Percentiles rank a stretch among this genome's conserved stretches.
phyloP scores from a whole-genome alignment of 352 stramenopile genomes.

The Globisporangium iwayamae region DNA sequence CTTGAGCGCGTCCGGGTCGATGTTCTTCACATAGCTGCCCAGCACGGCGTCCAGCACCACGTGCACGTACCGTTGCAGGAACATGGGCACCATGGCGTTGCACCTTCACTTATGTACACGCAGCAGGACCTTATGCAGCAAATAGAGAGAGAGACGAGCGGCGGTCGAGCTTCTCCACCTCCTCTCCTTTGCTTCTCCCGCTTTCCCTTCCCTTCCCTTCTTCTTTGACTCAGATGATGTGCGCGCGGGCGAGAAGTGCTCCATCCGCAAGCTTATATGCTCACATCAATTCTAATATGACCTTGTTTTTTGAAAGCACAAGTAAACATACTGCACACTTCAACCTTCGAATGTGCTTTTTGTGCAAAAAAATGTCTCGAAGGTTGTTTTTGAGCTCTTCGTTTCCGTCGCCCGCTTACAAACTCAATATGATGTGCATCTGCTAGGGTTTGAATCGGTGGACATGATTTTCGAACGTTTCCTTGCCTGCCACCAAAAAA shows the following conservation, averaged over 20 bases:
- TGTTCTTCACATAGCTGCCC: constrained; percentile 84
- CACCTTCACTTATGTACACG: background rate
- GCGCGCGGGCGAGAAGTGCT: background rate
- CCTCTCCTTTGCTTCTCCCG: background rate
- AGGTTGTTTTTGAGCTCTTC: background rate
- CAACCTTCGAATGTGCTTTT: background rate
- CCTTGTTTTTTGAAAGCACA: background rate
- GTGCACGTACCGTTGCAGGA: constrained; percentile 84
- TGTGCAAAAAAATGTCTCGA: background rate
- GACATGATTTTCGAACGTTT: background rate
- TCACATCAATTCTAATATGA: background rate
- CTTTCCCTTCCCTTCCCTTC: background rate
- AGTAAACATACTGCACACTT: background rate
- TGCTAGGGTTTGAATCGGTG: background rate
- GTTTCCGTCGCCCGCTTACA: too few relatives aligned
- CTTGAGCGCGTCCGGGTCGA: constrained; percentile 78
- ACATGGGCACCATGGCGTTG: constrained; percentile 32
- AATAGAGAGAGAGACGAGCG: background rate
- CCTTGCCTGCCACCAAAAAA: background rate
- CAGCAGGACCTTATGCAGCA: background rate
- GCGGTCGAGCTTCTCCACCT: background rate
- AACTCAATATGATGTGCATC: too few relatives aligned
- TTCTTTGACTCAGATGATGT: constrained; percentile 1
- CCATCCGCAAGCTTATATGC: background rate
- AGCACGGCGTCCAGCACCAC: constrained; percentile 80